phyloP scores from a whole-genome alignment of 106 monocot species.

The Dendrobium catenatum region DNA sequence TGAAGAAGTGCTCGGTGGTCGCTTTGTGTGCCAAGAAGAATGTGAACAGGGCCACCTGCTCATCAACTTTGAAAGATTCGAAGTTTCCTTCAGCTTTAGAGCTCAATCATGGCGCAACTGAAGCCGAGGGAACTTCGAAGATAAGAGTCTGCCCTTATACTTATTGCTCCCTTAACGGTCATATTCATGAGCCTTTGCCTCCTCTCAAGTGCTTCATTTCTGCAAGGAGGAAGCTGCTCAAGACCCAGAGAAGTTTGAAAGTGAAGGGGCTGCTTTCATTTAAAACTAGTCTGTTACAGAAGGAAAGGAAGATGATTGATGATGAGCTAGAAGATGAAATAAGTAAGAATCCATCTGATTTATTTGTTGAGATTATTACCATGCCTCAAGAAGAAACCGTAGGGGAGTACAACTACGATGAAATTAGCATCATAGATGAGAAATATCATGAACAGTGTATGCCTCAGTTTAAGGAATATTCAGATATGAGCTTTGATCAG shows the following conservation, averaged over 20 bases:
- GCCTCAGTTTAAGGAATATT: no score
- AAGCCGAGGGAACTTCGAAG: conserved; percentile 34
- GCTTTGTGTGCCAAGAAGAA: conserved; percentile 3
- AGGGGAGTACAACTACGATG: neutral
- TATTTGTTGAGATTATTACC: conserved; percentile 36
- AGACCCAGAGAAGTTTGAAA: conserved; percentile 29
- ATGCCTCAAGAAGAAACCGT: neutral
- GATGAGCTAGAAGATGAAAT: neutral
- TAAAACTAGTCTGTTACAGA: conserved; percentile 7
- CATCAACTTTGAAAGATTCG: conserved; percentile 63
- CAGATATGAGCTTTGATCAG: conserved; percentile 2
- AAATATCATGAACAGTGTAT: conserved; percentile 6
- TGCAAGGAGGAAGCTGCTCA: conserved; percentile 21
- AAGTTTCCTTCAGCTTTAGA: conserved; percentile 55
- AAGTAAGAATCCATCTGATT: conserved; percentile 14
- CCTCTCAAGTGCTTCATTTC: conserved; percentile 27
- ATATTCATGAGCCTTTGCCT: conserved; percentile 21
- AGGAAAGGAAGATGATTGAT: conserved; percentile 2
- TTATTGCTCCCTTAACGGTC: conserved; percentile 60
- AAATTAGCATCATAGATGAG: conserved; percentile 8
- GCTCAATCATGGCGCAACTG: conserved; percentile 17
- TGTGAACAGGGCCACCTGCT: conserved; percentile 46
- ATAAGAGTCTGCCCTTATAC: conserved; percentile 47
- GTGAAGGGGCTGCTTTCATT: conserved; percentile 18
- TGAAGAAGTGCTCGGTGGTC: conserved; percentile 21